phyloP scores from a whole-genome alignment of 1,284 basidiomycete species.

The Ustilago esculenta region DNA sequence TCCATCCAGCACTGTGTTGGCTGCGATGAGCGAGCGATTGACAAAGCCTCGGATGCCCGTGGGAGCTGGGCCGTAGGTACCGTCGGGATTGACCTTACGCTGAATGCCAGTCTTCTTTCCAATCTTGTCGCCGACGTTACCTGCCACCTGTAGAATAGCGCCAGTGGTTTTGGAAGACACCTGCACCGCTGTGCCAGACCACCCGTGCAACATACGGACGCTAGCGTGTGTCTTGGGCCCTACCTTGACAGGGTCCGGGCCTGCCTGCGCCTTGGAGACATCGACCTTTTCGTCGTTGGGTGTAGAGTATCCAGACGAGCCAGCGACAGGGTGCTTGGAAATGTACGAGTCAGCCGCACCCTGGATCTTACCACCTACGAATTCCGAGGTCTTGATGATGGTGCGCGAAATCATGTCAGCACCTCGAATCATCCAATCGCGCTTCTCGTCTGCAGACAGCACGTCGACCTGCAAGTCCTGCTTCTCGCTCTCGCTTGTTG shows the following conservation, averaged over 20 bases:
- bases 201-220: conserved; percentile 30
- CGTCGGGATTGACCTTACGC: conserved; percentile 43
- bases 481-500: conserved; percentile 18
- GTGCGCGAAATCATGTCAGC: conserved; percentile 60
- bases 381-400: conserved; percentile 59
- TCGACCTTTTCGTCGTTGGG: conserved; percentile 28
- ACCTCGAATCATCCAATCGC: conserved; percentile 51
- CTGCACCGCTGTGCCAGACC: conserved; percentile 44
- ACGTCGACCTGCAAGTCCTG: conserved; percentile 38
- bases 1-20: conserved; percentile 65
- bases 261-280: conserved; percentile 1
- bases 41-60: conserved; percentile 63
- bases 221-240: conserved; percentile 28
- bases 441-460: conserved; percentile 32
- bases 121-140: conserved; percentile 62
- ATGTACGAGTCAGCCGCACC: conserved; percentile 54
- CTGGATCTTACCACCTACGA: conserved; percentile 51
- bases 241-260: conserved; percentile 24
- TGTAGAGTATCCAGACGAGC: conserved; percentile 20
- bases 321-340: conserved; percentile 28
- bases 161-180: conserved; percentile 56
- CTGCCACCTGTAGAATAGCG: conserved; percentile 60
- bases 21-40: conserved; percentile 62
- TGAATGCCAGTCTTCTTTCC: conserved; percentile 66
- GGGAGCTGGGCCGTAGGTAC: conserved; percentile 38